Base-by-base conservation (phyloP, 768 basidiomycete genomes). In the Boletus rex-veris region DNA sequence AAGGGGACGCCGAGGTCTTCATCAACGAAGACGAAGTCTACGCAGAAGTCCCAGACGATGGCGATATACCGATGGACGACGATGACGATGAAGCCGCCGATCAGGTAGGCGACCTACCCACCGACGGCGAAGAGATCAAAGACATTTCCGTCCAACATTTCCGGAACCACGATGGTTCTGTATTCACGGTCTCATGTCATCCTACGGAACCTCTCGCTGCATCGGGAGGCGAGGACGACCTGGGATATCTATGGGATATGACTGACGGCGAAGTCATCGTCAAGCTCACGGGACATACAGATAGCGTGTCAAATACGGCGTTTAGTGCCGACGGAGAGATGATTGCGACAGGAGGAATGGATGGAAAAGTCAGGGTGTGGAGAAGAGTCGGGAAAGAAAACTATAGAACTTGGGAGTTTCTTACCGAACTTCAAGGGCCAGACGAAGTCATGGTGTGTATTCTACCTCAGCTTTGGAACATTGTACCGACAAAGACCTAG, bases 271-370 rank as follows among this genome's bases (percentile, higher is more conserved):
- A 90, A 64, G 75, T 85, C 60, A 77, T 96, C 54, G 88, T 84
- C 48, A 90, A 86, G 72, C 78, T 99, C 47, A 88, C 89, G 0
- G 97, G 97, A 3, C 97, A 99, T 71, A 84, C 85, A 7, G 97
- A 99, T 67, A 94, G 92, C 58, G 92, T 99, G 44, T 85, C 85
- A 5, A 78, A 78, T 50, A 78, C 80, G 4, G 85, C 79, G 19
- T 99, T 90, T 81, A 96, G 85, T 67, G 63, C 75, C 1, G 96
- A 98, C 67, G 97, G 97, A 3, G 88, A 97, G 73, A 80, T 97
- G 80, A 79, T 95, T 53, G 85, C 95, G 15, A 97, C 95, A 0
- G 97, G 96, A 10, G 97, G 97, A 0, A 98, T 99, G 97, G 97
- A 99, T 64, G 97, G 97, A 9, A 86, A 84, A 68, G 86, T 98